phyloP scores from a whole-genome alignment of 139 green algal genomes.

The Chlamydomonas schloesseri region DNA sequence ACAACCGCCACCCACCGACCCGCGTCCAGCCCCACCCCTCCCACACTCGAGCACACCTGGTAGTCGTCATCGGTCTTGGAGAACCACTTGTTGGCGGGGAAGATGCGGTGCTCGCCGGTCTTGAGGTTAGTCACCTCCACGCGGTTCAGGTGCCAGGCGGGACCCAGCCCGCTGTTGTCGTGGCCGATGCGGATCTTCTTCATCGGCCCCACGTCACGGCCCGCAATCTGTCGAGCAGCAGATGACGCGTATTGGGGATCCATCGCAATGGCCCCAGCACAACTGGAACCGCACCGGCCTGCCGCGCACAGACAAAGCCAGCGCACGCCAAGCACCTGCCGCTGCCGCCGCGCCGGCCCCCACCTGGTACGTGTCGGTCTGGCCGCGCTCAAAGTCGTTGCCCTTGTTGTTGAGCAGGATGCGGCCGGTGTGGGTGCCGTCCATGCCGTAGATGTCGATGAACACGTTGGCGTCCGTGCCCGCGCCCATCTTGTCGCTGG shows the following conservation, averaged over 20 bases:
- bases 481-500: constrained; percentile 53
- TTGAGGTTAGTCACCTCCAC: constrained; percentile 64
- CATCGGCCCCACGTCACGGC: constrained; percentile 46
- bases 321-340: too few relatives aligned
- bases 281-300: too few relatives aligned
- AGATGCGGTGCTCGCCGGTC: constrained; percentile 45
- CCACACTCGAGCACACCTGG: too few relatives aligned
- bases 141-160: constrained; percentile 66
- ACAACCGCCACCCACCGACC: too few relatives aligned
- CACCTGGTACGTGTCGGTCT: constrained; percentile 55
- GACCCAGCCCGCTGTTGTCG: constrained; percentile 53
- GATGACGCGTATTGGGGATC: too few relatives aligned
- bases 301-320: too few relatives aligned
- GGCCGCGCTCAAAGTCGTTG: constrained; percentile 58
- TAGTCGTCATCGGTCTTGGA: constrained; percentile 51
- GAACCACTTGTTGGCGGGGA: constrained; percentile 58
- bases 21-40: too few relatives aligned
- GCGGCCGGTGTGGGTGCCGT: constrained; percentile 43
- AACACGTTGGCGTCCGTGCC: constrained; percentile 71
- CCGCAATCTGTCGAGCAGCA: constrained; percentile 37
- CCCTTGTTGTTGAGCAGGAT: constrained; percentile 57
- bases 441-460: constrained; percentile 55
- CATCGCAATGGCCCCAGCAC: too few relatives aligned
- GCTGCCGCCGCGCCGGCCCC: neutral
- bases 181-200: constrained; percentile 60